Evolutionary conservation across 2,329 filamentous ascomycete species (phyloP), one percentile per base, ranked within the genome.

Genomic region (Trichoderma aggressivum): DNA sequence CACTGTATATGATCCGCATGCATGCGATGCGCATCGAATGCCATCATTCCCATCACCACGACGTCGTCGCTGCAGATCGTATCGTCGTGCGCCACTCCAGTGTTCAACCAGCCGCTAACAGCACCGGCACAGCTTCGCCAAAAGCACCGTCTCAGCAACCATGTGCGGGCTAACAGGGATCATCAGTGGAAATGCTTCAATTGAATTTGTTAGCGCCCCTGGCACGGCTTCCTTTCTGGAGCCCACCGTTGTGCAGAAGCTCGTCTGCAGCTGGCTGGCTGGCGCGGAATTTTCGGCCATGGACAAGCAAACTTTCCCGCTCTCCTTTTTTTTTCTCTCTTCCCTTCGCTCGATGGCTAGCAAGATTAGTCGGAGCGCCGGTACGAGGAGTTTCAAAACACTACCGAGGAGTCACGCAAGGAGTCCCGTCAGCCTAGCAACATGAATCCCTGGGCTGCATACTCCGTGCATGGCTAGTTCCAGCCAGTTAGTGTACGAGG

Each of bases 41-140:
- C 32, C 58, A 34, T 26, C 58, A 61, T 36, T 65, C 43, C 62
- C 65, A 68, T 68, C 65, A 68, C 65, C 28, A 30, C 66, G 36
- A 69, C 68, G 60, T 58, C 68, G 47, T 50, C 39, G 61, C 56
- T 43, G 68, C 59, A 70, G 68, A 70, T 70, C 68, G 67, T 63
- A 62, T 70, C 67, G 53, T 18, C n/a, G 8, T 16, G 63, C 63
- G 63, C 63, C 63, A 66, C 50, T 56, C 63, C 43, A 66, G 43
- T 32, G 34, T 32, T 39, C 32, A 34, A 28, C 24, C 26, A 43
- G 18, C 63, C 63, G 55, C 55, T 59, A 68, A 55, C 55, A 58
- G 28, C 43, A 53, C 68, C 50, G 43, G 65, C 11, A 28, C 28
- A 50, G 47, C 55, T 62, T 64, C 60, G 60, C 28, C 28, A 36